A percentile compares a stretch with the other conserved stretches of the same genome.
Evolutionary conservation across 75 land plant genomes (phyloP).

Genomic region (Cryptomeria japonica): DNA sequence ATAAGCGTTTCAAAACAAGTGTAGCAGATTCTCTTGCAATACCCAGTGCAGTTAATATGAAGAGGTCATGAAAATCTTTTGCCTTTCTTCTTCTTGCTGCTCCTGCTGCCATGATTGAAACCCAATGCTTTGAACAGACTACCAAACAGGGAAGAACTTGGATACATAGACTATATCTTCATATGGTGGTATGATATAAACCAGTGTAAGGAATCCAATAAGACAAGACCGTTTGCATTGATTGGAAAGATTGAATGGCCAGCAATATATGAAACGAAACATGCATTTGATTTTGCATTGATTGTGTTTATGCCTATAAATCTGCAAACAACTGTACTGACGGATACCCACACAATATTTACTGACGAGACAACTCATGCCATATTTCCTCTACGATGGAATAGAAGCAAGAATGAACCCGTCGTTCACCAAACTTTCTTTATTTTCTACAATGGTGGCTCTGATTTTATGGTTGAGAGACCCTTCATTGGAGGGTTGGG

Average conservation of each 20-base stretch:
- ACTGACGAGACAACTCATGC: not conserved
- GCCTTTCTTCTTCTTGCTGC: not conserved
- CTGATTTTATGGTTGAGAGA: not conserved
- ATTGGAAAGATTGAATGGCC: too few species aligned
- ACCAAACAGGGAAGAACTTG: not conserved
- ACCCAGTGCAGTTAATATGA: not conserved
- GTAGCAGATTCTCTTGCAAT: constrained; percentile 6
- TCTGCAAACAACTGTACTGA: not conserved
- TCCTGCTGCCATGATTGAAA: not conserved
- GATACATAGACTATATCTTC: not conserved
- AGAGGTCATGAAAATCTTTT: not conserved
- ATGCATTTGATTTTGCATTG: too few species aligned
- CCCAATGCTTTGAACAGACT: not conserved
- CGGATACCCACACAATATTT: not conserved
- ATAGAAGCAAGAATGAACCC: not conserved
- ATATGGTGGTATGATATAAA: not conserved
- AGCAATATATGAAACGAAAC: too few species aligned
- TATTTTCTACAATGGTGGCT: not conserved
- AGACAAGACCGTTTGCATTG: too few species aligned
- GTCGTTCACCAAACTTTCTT: not conserved
- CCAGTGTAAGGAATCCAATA: not conserved
- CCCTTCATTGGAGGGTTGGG: not conserved
- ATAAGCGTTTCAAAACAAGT: not conserved
- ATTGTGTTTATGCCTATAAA: too few species aligned
- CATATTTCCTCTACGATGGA: not conserved